Evolutionary conservation across 257 asterid genomes (phyloP), one percentile per base, ranked within the genome.

Genomic region (Lantana camara): DNA sequence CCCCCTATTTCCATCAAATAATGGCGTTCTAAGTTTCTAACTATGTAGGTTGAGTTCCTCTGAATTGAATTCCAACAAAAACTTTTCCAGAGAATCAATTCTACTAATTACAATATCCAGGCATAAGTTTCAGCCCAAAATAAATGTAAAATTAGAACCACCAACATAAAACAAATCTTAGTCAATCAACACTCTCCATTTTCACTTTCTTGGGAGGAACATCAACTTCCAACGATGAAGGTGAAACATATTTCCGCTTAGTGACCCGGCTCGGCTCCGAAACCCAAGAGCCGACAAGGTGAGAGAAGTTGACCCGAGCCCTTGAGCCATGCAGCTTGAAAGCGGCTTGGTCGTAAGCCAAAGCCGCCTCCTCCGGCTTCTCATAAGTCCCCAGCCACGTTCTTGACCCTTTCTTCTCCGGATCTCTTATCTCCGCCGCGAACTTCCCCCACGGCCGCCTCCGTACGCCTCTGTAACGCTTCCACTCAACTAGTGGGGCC

Each of bases 391-490:
- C 88, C 1, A 82, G 67, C 88, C 87, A 82, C 41, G 64, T 40
- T 45, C 87, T 67, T 11, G 62, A 20, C 5, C 85, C 83, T 60
- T 66, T 82, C 56, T 55, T 73, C 0, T 11, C 34, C 0, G 81
- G 83, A 24, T 82, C 58, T 30, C 85, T 76, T 17, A 76, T 82
- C 60, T 82, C 88, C 51, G 82, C 88, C 16, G 80, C 82, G 2
- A 81, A 81, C 50, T 59, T 78, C 21, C 84, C 87, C 84, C 84
- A 81, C 19, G 80, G 80, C 66, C 83, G 64, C 67, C 88, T 60
- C 72, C 88, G 73, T 12, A 73, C 81, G 0, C 85, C 88, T 13
- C 57, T 68, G 59, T 76, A 79, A 20, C 83, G 24, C 62, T 45
- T 81, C 83, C 81, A 77, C 47, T 71, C 72, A 20, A 4, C 70